phyloP scores from a whole-genome alignment of 768 basidiomycete species.

The Scleroderma bovista region DNA sequence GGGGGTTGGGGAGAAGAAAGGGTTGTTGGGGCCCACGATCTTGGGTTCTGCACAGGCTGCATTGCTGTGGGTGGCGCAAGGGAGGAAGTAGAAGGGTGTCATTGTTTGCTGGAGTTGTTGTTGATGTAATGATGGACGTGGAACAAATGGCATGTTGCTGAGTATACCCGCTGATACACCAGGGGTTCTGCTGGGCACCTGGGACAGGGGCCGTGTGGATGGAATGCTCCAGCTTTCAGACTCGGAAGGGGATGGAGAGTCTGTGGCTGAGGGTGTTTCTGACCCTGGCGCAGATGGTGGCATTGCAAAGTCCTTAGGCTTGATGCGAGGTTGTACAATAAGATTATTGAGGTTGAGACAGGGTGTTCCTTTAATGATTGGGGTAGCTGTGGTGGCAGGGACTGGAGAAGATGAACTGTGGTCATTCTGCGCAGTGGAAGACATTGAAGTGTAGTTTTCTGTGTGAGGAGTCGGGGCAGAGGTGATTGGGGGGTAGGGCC shows the following conservation, averaged over 20 bases:
- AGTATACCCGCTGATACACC: slow-evolving; percentile 34
- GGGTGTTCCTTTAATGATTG: neutral
- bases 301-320: neutral
- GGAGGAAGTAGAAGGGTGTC: too few relatives aligned
- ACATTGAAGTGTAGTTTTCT: slow-evolving; percentile 12
- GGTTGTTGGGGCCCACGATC: slow-evolving; percentile 3
- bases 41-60: too few relatives aligned
- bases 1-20: slow-evolving; percentile 12
- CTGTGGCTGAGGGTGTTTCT: too few relatives aligned
- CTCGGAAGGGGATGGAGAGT: too few relatives aligned
- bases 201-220: slow-evolving; percentile 55
- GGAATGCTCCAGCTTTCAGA: slow-evolving; percentile 60
- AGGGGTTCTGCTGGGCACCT: slow-evolving; percentile 42
- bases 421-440: slow-evolving; percentile 3
- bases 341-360: slow-evolving; percentile 13
- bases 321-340: neutral
- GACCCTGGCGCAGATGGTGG: too few relatives aligned
- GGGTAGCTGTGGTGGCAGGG: neutral
- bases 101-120: slow-evolving; percentile 5
- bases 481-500: too few relatives aligned
- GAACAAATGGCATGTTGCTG: slow-evolving; percentile 22
- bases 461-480: too few relatives aligned
- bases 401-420: slow-evolving; percentile 9
- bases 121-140: slow-evolving; percentile 25
- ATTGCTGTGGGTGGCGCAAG: too few relatives aligned